Evolutionary conservation across 2,329 filamentous ascomycete genomes (phyloP).

Genomic region (Cadophora sp.): DNA sequence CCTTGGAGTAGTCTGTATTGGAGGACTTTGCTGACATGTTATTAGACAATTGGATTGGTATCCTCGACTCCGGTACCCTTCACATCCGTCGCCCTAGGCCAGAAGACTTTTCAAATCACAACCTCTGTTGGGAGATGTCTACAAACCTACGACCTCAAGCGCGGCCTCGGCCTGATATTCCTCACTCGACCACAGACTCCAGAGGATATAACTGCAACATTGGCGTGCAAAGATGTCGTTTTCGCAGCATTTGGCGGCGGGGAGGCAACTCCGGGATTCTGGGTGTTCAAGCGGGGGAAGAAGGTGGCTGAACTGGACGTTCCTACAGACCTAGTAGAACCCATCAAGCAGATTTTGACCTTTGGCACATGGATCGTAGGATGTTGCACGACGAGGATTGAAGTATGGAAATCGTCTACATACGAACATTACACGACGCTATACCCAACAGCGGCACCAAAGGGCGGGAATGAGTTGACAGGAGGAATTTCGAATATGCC

Average conservation of each 20-base stretch:
- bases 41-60: conserved; percentile 87
- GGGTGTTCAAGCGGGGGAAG: conserved; percentile 92
- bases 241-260: conserved; percentile 87
- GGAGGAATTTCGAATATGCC: conserved; percentile 87
- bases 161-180: conserved; percentile 91
- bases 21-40: conserved; percentile 28
- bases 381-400: conserved; percentile 75
- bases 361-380: conserved; percentile 93
- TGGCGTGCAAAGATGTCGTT: conserved; percentile 85
- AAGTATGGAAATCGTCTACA: conserved; percentile 86
- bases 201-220: conserved; percentile 81
- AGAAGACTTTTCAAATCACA: conserved; percentile 96
- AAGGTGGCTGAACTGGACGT: conserved; percentile 77
- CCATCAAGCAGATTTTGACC: conserved; percentile 77
- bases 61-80: conserved; percentile 92
- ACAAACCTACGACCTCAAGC: conserved; percentile 94
- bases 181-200: conserved; percentile 91
- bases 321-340: conserved; percentile 69
- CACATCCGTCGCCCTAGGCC: conserved; percentile 85
- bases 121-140: conserved; percentile 90
- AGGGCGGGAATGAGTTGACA: conserved; percentile 72
- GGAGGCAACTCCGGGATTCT: conserved; percentile 69
- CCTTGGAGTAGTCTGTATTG: not conserved
- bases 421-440: conserved; percentile 92
- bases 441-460: conserved; percentile 58